A percentile compares a stretch with the other conserved stretches of the same genome.
These are phyloP conservation scores for Exobasidium cylindrosporum DNA, from an alignment of 1,284 basidiomycete genomes.

Conservation along the genomic window DNA sequence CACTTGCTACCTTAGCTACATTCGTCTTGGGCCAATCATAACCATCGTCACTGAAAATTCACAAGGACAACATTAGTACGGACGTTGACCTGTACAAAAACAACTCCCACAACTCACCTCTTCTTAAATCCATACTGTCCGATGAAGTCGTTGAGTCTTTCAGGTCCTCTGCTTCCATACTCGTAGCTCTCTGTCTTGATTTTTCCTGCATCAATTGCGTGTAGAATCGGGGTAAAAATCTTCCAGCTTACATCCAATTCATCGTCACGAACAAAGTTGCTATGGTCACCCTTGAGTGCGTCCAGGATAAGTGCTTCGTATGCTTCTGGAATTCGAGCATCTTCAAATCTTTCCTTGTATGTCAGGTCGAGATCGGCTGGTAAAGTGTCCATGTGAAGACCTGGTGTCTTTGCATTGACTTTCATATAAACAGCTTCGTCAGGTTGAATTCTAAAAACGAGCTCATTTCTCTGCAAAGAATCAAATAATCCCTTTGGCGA, in stretches of 20 bases:
- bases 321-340: slow-evolving; percentile 48
- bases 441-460: slow-evolving; percentile 53
- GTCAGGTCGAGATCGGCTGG: slow-evolving; percentile 47
- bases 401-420: slow-evolving; percentile 51
- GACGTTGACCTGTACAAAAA: not conserved
- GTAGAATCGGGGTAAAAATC: slow-evolving; percentile 54
- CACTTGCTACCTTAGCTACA: slow-evolving; percentile 20
- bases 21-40: slow-evolving; percentile 49
- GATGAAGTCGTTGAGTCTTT: slow-evolving; percentile 46
- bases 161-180: slow-evolving; percentile 50
- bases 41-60: slow-evolving; percentile 20
- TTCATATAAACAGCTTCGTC: slow-evolving; percentile 52
- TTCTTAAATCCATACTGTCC: slow-evolving; percentile 40
- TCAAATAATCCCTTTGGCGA: slow-evolving; percentile 31
- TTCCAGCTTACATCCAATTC: slow-evolving; percentile 54
- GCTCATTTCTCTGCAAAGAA: slow-evolving; percentile 46
- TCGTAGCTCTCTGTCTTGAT: slow-evolving; percentile 46
- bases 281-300: slow-evolving; percentile 54
- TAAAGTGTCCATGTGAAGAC: slow-evolving; percentile 36
- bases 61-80: not conserved
- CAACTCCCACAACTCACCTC: slow-evolving; percentile 10
- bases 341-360: slow-evolving; percentile 47
- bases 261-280: slow-evolving; percentile 56
- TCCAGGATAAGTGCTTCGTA: slow-evolving; percentile 56
- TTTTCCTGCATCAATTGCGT: slow-evolving; percentile 51